phyloP scores from a whole-genome alignment of 176 grass and related monocot genomes.

The Triticum timopheevii region DNA sequence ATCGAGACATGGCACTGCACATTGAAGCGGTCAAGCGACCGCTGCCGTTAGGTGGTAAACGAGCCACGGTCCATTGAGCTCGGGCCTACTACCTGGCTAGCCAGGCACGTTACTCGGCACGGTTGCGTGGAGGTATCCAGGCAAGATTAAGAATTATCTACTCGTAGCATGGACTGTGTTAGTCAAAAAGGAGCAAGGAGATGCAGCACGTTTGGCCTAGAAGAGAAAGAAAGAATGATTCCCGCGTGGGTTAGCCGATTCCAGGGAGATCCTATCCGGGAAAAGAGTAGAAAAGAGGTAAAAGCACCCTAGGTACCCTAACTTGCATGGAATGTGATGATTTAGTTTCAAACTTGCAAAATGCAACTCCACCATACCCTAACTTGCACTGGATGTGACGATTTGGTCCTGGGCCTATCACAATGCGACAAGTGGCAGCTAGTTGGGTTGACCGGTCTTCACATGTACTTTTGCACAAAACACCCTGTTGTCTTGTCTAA shows the following conservation, averaged over 20 bases:
- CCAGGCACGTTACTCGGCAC: slow-evolving; percentile 4
- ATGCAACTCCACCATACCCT: no score
- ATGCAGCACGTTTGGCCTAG: not conserved
- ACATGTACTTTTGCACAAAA: no score
- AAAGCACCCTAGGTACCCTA: no score
- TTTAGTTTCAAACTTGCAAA: no score
- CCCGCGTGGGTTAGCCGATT: not conserved
- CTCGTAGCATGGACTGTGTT: not conserved
- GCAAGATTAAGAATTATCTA: not conserved
- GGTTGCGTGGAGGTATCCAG: not conserved
- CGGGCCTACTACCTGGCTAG: not conserved
- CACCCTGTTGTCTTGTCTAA: no score
- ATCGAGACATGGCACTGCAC: not conserved
- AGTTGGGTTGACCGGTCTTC: no score
- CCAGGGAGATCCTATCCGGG: not conserved
- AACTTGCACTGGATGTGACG: no score
- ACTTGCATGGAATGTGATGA: no score
- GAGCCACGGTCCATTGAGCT: no score
- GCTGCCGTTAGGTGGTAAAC: not conserved
- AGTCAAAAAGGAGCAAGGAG: not conserved
- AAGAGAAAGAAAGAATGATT: not conserved
- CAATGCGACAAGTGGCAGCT: no score
- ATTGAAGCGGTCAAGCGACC: not conserved
- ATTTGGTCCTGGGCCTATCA: no score
- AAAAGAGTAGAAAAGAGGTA: not conserved